Conservation (phyloP, 352 stramenopile genomes). For the Pythium aquatile region DNA sequence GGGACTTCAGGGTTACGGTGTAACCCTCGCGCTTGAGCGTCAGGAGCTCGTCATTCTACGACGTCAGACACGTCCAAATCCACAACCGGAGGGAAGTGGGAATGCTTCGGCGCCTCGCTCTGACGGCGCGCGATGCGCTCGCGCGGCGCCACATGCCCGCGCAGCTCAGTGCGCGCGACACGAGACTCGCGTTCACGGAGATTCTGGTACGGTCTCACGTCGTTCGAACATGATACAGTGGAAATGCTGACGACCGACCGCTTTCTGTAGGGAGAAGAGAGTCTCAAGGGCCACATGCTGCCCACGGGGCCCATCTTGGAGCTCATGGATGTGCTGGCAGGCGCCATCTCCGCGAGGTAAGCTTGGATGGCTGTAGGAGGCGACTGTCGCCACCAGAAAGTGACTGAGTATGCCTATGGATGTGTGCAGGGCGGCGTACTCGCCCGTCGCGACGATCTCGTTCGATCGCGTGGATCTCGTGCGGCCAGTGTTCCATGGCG, state of each 20-base stretch:
- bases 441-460: constrained; percentile 30
- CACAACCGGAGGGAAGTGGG: background rate
- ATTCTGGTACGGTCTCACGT: constrained; percentile 28
- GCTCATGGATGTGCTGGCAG: constrained; percentile 36
- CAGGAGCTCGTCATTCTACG: background rate
- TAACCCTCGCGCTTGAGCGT: background rate
- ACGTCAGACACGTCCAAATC: background rate
- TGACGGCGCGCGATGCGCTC: constrained; percentile 20
- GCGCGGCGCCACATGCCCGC: constrained; percentile 17
- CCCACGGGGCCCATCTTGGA: constrained; percentile 34
- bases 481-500: constrained; percentile 37
- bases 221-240: background rate
- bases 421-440: constrained; percentile 10
- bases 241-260: background rate
- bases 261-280: constrained; percentile 27
- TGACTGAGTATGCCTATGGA: background rate
- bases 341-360: constrained; percentile 28
- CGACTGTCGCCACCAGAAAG: background rate
- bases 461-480: constrained; percentile 38
- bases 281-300: constrained; percentile 31
- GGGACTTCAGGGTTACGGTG: background rate
- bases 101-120: constrained; percentile 16
- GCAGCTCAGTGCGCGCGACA: constrained; percentile 30
- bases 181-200: constrained; percentile 41
- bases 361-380: background rate